Evolutionary conservation across 2,329 filamentous ascomycete species (phyloP).

Genomic region (Talaromyces albobiverticillius): DNA sequence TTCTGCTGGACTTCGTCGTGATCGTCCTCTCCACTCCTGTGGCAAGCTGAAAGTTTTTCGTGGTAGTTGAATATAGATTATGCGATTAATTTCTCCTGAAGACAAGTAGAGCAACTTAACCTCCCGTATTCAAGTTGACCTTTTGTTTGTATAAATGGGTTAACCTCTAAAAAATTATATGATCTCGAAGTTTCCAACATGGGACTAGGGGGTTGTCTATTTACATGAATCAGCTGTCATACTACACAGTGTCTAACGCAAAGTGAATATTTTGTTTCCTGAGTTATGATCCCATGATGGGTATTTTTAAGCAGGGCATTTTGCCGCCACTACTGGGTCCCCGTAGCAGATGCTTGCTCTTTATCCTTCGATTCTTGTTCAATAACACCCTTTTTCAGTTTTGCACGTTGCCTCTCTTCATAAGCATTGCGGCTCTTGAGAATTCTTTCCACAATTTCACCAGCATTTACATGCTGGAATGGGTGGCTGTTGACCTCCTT

Average conservation of each 20-base stretch:
- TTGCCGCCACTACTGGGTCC: not conserved
- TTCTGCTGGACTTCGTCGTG: not conserved
- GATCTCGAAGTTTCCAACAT: too few relatives aligned
- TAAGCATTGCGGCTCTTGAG: slow-evolving; percentile 82
- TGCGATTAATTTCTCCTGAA: not conserved
- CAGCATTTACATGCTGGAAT: slow-evolving; percentile 86
- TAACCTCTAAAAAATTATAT: too few relatives aligned
- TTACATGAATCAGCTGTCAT: not conserved
- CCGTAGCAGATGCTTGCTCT: slow-evolving; percentile 6
- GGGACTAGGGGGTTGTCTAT: too few relatives aligned
- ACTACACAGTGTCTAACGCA: too few relatives aligned
- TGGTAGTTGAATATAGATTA: not conserved
- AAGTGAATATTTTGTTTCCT: not conserved
- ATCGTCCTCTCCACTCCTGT: slow-evolving; percentile 3
- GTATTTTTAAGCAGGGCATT: not conserved
- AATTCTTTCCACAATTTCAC: slow-evolving; percentile 86
- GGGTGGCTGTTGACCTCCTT: slow-evolving; percentile 71
- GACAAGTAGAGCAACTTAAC: too few relatives aligned
- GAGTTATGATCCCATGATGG: not conserved
- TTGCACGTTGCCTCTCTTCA: slow-evolving; percentile 85
- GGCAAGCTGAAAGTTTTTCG: not conserved
- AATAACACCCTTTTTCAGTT: slow-evolving; percentile 77
- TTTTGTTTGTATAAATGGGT: too few relatives aligned
- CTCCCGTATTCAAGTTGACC: too few relatives aligned
- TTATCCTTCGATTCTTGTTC: slow-evolving; percentile 51